Evolutionary conservation across 1,284 basidiomycete genomes (phyloP), one percentile per base, ranked within the genome.

Genomic region (Cystobasidium sp.): DNA sequence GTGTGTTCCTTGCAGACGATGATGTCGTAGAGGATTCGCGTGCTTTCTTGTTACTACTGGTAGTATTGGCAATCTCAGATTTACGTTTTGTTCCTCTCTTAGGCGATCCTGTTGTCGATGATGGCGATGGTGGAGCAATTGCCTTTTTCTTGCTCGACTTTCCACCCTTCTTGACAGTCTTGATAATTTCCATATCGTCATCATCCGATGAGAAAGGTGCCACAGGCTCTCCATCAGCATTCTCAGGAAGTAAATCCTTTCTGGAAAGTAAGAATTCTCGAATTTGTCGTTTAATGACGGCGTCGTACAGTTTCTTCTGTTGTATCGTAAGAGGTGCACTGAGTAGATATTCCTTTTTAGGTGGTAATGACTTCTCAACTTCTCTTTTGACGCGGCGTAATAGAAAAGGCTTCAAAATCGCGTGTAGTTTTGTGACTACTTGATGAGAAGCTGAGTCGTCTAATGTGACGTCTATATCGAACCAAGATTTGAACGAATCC

Each of bases 301-400:
- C 96, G 85, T 99, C 96, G 83, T 99, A 99, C 8, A 99, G 87
- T 82, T 93, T 96, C 6, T 95, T 90, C 80, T 99, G 96, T 1
- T 96, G 88, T 81, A 97, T 97, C 44, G 94, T 97, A 6, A 99
- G 85, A 0, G 91, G 90, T 79, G 95, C 97, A 61, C 94, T 88
- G 47, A 97, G 88, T 68, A 97, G 88, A 81, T 98, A 95, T 78
- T 98, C 96, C 81, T 89, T 94, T 82, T 99, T 99, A 84, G 90
- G 91, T 0, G 96, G 96, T 20, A 99, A 86, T 81, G 97, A 93
- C 80, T 93, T 96, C 83, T 97, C 96, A 49, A 99, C 96, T 79
- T 98, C 94, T 20, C 91, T 88, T 82, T 99, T 99, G 78, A 98
- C 87, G 20, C 96, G 90, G 61, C 96, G 91, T 31, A 99, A 89